Base-by-base conservation (phyloP, 176 grass and related monocot genomes). In the Juncus inflexus region DNA sequence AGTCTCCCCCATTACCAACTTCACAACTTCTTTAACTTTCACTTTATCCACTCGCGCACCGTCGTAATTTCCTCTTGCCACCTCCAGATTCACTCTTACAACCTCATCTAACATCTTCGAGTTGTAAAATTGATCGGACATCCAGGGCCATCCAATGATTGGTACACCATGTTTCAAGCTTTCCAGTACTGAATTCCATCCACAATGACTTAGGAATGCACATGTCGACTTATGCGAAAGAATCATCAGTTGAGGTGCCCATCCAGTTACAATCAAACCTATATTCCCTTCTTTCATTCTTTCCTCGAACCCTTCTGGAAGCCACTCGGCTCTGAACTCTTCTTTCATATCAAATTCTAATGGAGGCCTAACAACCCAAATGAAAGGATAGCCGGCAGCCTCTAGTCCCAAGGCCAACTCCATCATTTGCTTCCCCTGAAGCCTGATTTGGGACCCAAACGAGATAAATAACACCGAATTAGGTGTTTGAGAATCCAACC, bases 121-220 rank as follows among this genome's bases (percentile, higher is more conserved):
- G 54, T 61, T 73, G 69, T 15, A 61, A 3, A 61, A 14, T 9
- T 73, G 69, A 39, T 73, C 69, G 11, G 3, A 53, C 35, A 42
- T n/a, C 52, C 58, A 58, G 7, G 69, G 69, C 69, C 69, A 73
- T 5, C 50, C 69, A 16, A 73, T 9, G 12, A 73, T 73, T 5
- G 69, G 69, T 19, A 73, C 69, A 11, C 69, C 55, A 12, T 37
- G 35, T 53, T 42, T 58, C 53, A 73, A 35, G 69, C 69, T 61
- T 58, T 73, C 69, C 69, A 63, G 60, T 37, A 19, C 15, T 10
- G 60, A 63, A 37, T 63, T 63, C 60, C 60, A 63, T 37, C 60
- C 69, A 37, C 69, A 73, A 58, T 73, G 69, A 58, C 69, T 73
- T 14, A 73, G 12, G 38, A 73, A 73, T 15, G 55, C 69, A 9